These are phyloP conservation scores for Podosphaera xanthii DNA, from an alignment of 2,329 filamentous ascomycete species.

Conservation along the genomic window DNA sequence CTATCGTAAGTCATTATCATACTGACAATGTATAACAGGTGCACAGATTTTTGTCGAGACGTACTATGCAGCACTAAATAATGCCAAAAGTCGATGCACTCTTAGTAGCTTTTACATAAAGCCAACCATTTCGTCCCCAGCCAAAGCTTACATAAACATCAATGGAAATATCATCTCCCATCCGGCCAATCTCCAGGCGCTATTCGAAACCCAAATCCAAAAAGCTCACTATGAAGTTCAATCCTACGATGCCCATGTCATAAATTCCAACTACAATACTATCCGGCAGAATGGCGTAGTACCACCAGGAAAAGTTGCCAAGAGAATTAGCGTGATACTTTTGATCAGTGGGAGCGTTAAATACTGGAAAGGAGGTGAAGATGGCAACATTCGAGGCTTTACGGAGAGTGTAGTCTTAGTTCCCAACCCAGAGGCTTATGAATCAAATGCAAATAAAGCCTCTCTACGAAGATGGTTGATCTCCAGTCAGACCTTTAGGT, in stretches of 20 bases:
- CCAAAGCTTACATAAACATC: conserved; percentile 47
- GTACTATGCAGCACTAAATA: conserved; percentile 56
- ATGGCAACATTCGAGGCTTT: conserved; percentile 45
- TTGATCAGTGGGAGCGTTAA: conserved; percentile 50
- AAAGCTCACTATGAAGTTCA: conserved; percentile 47
- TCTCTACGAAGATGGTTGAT: conserved; percentile 36
- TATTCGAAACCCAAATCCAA: conserved; percentile 42
- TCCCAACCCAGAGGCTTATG: conserved; percentile 43
- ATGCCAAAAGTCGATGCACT: conserved; percentile 22
- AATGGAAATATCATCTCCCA: conserved; percentile 48
- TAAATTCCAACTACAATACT: conserved; percentile 43
- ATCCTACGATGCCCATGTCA: conserved; percentile 52
- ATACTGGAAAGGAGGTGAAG: conserved; percentile 30
- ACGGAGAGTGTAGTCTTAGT: conserved; percentile 64
- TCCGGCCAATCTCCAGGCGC: conserved; percentile 39
- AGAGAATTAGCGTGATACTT: conserved; percentile 49
- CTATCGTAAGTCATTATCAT: neutral
- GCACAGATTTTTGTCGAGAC: conserved; percentile 48
- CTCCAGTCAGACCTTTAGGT: conserved; percentile 48
- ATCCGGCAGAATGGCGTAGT: conserved; percentile 27
- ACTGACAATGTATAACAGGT: conserved; percentile 22
- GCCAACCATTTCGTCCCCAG: conserved; percentile 27
- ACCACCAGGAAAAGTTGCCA: conserved; percentile 24
- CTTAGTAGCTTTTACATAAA: conserved; percentile 49
- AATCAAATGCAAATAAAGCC: conserved; percentile 28